Evolutionary conservation across 2,329 filamentous ascomycete species (phyloP), one percentile per base, ranked within the genome.

Genomic region (Coniella lustricola): DNA sequence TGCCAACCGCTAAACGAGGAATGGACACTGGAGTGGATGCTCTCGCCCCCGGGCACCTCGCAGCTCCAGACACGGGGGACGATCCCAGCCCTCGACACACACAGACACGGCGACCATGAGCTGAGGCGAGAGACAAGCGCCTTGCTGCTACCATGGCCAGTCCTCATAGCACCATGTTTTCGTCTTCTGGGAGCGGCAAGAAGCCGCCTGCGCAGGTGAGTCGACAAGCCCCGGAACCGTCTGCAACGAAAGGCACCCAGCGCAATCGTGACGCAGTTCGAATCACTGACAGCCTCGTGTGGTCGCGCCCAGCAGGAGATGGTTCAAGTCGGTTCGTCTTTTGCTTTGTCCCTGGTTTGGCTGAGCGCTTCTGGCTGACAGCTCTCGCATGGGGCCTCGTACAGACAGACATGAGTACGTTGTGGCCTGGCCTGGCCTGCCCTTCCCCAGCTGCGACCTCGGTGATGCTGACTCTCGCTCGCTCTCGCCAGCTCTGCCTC

Each of bases 301-400:
- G n/a, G n/a, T n/a, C n/a, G 60, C 62, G 64, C 59, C 67, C 60
- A 71, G 64, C 74, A 97, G 89, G 93, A 98, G 78, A 98, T 98
- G 93, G 88, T 96, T 60, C 91, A 98, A 85, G 90, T 98, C 75
- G 91, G 93, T 97, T 42, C 25, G 40, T 42, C 40, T 42, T 29
- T 84, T 62, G 76, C 75, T 37, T 39, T 43, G 31, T 29, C 51
- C 47, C 25, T 45, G 50, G 17, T n/a, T 42, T 22, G 44, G 17
- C 48, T 40, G 36, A 43, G 60, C 56, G 58, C 46, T 58, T 56
- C 58, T 59, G 58, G 33, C 59, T 58, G 57, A 60, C 60, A 40
- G 20, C 34, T 44, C 34, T 49, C 56, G 48, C 13, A 25, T 7
- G 12, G 14, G 5, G 48, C 57, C 48, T 54, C 46, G 43, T 46